Evolutionary conservation across 2,329 filamentous ascomycete species (phyloP), one percentile per base, ranked within the genome.

Genomic region (Graphilbum ipis-grandicollis): DNA sequence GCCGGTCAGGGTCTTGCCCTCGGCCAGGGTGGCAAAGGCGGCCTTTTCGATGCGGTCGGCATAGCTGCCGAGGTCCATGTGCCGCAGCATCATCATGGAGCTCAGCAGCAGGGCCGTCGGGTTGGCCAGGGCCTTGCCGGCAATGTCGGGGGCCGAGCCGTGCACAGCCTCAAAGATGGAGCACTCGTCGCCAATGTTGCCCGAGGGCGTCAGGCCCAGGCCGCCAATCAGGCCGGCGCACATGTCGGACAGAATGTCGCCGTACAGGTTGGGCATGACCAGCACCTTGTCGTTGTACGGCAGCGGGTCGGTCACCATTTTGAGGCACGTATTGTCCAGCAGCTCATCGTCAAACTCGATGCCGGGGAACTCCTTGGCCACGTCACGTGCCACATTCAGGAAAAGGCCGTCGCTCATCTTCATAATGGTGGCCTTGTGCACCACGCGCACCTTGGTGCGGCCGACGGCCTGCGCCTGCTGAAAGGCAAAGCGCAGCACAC

Each of bases 361-460:
- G 50, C 77, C 69, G 46, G 90, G 90, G 74, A 82, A 98, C 56
- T 96, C 86, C 75, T 93, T 93, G 59, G 84, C 71, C 48, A 98
- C 75, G 43, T 90, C 73, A 49, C 76, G 68, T 50, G 79, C 90
- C 44, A 80, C 84, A 60, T 72, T 81, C 50, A 98, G 73, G 77
- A 98, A 98, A 44, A 98, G 82, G 65, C 90, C 90, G 60, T 98
- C 90, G 56, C 80, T 88, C 83, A 94, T 93, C 77, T 98, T 98
- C 90, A 98, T 98, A 68, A 98, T 98, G 56, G 90, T 96, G 59
- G 90, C 90, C 75, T 98, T 98, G 80, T 98, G 90, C 46, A 96
- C 86, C 42, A 85, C 88, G 55, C 86, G 84, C 53, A 96, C 88
- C 80, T 94, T 94, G 58, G 76, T 86, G 69, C 83, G 82, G 63